phyloP scores from a whole-genome alignment of 2,329 filamentous ascomycete species.

The Phaeosphaeria sp. region DNA sequence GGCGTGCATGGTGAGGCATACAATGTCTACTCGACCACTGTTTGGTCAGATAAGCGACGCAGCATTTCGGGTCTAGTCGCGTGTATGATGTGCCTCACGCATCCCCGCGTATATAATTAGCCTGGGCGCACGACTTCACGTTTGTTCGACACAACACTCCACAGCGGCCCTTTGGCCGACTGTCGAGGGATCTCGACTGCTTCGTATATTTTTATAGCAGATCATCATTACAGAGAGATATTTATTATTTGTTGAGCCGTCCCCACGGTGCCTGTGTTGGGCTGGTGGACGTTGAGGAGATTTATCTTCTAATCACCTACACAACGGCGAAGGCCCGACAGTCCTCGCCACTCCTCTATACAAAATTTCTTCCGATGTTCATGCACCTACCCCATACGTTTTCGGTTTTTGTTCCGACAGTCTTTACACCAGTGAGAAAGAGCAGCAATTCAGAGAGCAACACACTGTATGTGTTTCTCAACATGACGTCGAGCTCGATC shows the following conservation, averaged over 20 bases:
- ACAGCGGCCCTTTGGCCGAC: background rate
- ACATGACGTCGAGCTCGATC: constrained; percentile 1
- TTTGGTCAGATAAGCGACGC: background rate
- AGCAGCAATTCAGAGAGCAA: too few species aligned
- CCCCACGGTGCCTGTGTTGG: background rate
- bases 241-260: background rate
- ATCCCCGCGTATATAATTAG: background rate
- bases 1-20: background rate
- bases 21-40: background rate
- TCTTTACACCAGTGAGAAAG: too few species aligned
- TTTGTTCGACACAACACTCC: background rate
- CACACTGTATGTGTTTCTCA: background rate
- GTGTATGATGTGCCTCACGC: background rate
- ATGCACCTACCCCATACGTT: too few species aligned
- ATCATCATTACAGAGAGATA: too few species aligned
- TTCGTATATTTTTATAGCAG: too few species aligned
- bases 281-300: too few species aligned
- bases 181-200: background rate
- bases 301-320: background rate
- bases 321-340: background rate
- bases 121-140: background rate
- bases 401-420: background rate
- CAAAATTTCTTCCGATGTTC: too few species aligned
- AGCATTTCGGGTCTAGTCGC: background rate
- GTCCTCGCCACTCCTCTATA: constrained; percentile 3